phyloP scores from a whole-genome alignment of 306 rosid genomes.

The Trifolium dubium region DNA sequence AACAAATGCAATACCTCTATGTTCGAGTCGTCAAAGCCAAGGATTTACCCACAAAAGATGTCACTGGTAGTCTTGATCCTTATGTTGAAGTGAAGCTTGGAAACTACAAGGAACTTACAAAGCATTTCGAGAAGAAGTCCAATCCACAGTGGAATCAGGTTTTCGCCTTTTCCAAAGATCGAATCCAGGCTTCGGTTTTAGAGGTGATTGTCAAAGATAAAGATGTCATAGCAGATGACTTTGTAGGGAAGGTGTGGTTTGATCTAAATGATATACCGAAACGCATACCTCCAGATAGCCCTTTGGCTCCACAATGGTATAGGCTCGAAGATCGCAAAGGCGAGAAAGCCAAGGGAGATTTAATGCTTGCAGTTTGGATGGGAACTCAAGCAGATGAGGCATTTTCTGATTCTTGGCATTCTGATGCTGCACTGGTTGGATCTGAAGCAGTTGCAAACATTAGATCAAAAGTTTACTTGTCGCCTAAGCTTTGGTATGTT shows the following conservation, averaged over 20 bases:
- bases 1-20: conserved; percentile 89
- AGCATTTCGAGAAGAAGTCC: conserved; percentile 80
- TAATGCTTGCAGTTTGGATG: conserved; percentile 97
- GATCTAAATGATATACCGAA: conserved; percentile 79
- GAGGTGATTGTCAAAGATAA: conserved; percentile 84
- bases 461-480: conserved; percentile 82
- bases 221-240: conserved; percentile 77
- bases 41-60: conserved; percentile 83
- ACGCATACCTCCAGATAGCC: conserved; percentile 88
- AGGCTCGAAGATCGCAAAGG: conserved; percentile 73
- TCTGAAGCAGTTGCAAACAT: conserved; percentile 68
- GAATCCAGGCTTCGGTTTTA: conserved; percentile 80
- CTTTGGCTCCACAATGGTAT: conserved; percentile 95
- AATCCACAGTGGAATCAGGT: conserved; percentile 84
- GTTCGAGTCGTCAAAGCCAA: conserved; percentile 86
- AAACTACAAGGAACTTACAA: conserved; percentile 77
- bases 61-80: conserved; percentile 87
- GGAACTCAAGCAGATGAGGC: conserved; percentile 99
- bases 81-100: conserved; percentile 92
- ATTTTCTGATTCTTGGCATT: conserved; percentile 92
- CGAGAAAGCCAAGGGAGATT: conserved; percentile 70
- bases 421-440: conserved; percentile 85
- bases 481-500: conserved; percentile 93
- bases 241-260: conserved; percentile 70
- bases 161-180: conserved; percentile 84